These are phyloP conservation scores for Tuber melanosporum DNA, from an alignment of 495 filamentous ascomycete species.

Conservation along the genomic window DNA sequence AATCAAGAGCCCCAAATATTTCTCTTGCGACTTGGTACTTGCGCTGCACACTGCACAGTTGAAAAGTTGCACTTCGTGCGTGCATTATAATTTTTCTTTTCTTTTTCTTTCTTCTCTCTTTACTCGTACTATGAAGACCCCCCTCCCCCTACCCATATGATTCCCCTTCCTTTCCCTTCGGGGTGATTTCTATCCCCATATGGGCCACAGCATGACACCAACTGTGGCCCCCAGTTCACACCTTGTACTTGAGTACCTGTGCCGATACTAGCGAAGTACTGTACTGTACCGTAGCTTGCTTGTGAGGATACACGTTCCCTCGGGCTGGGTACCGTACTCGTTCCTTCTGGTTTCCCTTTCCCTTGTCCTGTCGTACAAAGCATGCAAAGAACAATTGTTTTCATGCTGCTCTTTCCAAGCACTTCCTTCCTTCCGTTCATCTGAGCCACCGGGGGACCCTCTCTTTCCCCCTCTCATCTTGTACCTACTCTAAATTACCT, in stretches of 20 bases:
- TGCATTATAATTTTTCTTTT: not conserved
- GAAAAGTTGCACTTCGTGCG: not conserved
- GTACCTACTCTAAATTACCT: not conserved
- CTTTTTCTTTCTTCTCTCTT: not conserved
- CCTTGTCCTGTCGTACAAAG: not conserved
- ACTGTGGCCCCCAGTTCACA: not conserved
- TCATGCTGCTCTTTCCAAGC: not conserved
- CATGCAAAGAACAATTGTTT: conserved; percentile 6
- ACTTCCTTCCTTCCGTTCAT: conserved; percentile 3
- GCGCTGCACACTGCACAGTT: not conserved
- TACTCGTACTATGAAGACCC: not conserved
- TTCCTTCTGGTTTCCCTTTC: not conserved
- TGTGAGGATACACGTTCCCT: not conserved
- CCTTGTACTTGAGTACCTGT: not conserved
- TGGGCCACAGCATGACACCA: not conserved
- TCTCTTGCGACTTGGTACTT: not conserved
- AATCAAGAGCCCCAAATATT: not conserved
- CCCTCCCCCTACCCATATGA: not conserved
- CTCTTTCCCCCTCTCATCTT: not conserved
- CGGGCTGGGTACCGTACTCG: conserved; percentile 2
- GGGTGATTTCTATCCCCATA: not conserved
- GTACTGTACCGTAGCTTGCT: not conserved
- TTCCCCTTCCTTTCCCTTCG: not conserved
- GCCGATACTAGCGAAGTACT: not conserved
- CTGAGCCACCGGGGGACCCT: not conserved